Evolutionary conservation across 345 rosid species (phyloP).

Genomic region (Lagerstroemia speciosa): DNA sequence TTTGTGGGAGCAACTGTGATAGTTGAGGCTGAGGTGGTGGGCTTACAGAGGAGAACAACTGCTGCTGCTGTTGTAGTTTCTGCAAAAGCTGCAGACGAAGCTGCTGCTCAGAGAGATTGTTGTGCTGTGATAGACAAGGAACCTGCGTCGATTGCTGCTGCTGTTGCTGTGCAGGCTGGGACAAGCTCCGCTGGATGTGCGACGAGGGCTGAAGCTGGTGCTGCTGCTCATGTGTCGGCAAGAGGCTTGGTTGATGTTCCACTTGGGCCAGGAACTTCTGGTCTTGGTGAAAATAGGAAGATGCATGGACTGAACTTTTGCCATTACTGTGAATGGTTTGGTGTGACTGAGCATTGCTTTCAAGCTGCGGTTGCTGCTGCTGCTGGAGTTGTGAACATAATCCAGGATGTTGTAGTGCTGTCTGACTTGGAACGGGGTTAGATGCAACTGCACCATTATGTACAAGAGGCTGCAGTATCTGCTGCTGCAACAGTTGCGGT

Average conservation of each 20-base stretch:
- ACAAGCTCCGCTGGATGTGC: slow-evolving; percentile 35
- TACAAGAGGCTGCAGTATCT: slow-evolving; percentile 24
- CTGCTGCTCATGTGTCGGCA: slow-evolving; percentile 4
- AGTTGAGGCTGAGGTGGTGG: slow-evolving; percentile 60
- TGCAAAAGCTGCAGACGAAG: slow-evolving; percentile 56
- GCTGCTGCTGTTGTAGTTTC: slow-evolving; percentile 38
- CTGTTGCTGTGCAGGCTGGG: slow-evolving; percentile 32
- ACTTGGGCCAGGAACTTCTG: neutral
- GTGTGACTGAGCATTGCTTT: slow-evolving; percentile 31
- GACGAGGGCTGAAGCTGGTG: neutral
- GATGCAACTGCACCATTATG: slow-evolving; percentile 36
- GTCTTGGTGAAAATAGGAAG: slow-evolving; percentile 1
- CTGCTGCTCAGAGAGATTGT: slow-evolving; percentile 73
- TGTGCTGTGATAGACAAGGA: slow-evolving; percentile 46
- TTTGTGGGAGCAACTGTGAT: slow-evolving; percentile 49
- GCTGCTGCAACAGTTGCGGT: slow-evolving; percentile 21
- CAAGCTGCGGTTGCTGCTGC: slow-evolving; percentile 46
- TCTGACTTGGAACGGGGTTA: slow-evolving; percentile 40
- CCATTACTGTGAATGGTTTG: slow-evolving; percentile 26
- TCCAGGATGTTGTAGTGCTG: slow-evolving; percentile 34
- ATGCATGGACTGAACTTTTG: slow-evolving; percentile 37
- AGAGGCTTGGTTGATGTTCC: slow-evolving; percentile 2
- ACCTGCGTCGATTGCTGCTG: slow-evolving; percentile 23
- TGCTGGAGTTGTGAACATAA: slow-evolving; percentile 28
- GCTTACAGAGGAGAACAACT: slow-evolving; percentile 45